Evolutionary conservation across 1,284 basidiomycete genomes (phyloP), one percentile per base, ranked within the genome.

Genomic region (Meira miltonrushii): DNA sequence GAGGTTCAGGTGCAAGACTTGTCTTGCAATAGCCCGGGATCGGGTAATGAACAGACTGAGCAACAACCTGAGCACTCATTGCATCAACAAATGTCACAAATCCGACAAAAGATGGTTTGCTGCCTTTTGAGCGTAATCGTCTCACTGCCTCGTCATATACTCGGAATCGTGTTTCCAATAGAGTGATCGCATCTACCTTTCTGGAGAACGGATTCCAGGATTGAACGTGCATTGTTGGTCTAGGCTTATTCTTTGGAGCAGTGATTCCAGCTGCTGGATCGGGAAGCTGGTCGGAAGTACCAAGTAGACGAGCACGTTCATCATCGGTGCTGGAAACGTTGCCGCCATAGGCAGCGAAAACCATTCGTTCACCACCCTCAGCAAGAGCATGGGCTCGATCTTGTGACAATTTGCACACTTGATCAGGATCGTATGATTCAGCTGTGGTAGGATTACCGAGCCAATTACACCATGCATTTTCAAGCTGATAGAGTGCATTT

Each of bases 71-170:
- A 6, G 46, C 37, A 21, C 87, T 87, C 1, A 89, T 89, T 83
- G 93, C 92, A 73, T 90, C 89, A 78, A 94, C 89, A 69, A 98
- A 96, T 0, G 94, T 97, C n/a, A 97, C 90, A 75, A 96, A 98
- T 0, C 92, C 94, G 8, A 86, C 85, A 85, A 0, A 89, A 89
- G 1, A 90, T 83, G 64, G 84, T 86, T 77, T 90, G 93, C 69
- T 85, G 87, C 7, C 87, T 86, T 11, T 80, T 79, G 54, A 83
- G 80, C 53, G 88, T 80, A 70, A 84, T 84, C 71, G 83, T 84
- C 61, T 57, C 2, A 72, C 74, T 0, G 65, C 67, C 10, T 56
- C 59, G 50, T 77, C 74, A 10, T 33, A 28, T 2, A 53, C 13
- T 21, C 39, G 37, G 28, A 53, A 53, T 5, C 50, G 23, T 5